These are phyloP conservation scores for Macrophomina pseudophaseolina DNA, from an alignment of 2,329 filamentous ascomycete genomes.

Conservation along the genomic window DNA sequence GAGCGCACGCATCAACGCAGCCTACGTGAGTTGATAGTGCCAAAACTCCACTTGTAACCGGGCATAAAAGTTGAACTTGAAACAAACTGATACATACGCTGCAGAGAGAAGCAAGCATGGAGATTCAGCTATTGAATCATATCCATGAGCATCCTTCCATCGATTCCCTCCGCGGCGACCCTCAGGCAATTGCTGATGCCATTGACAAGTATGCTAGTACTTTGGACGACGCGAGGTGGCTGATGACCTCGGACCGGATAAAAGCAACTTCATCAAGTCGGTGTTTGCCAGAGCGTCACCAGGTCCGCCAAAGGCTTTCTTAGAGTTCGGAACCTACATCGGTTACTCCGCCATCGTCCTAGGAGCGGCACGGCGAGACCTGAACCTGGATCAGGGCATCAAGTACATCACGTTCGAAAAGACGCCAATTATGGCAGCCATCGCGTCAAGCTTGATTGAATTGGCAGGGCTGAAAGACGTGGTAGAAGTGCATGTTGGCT, in stretches of 20 bases:
- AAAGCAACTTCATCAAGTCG: background rate
- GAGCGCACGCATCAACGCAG: background rate
- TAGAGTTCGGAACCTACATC: conserved; percentile 3
- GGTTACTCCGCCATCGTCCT: conserved; percentile 5
- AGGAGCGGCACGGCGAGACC: background rate
- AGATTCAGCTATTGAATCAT: background rate
- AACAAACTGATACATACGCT: background rate
- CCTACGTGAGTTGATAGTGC: background rate
- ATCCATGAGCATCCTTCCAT: background rate
- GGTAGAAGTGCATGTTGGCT: conserved; percentile 43
- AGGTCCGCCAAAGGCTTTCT: background rate
- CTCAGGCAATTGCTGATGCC: background rate
- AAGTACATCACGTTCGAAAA: conserved; percentile 35
- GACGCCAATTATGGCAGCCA: conserved; percentile 37
- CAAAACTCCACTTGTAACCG: too few relatives aligned
- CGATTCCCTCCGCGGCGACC: background rate
- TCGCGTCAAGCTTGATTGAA: conserved; percentile 41
- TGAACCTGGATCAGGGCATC: background rate
- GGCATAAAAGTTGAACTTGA: too few relatives aligned
- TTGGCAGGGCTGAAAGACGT: conserved; percentile 42
- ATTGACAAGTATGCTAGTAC: background rate
- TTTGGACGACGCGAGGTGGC: background rate
- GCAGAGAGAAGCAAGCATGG: background rate
- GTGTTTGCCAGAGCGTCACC: background rate
- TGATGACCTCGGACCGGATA: conserved; percentile 2